Evolutionary conservation across 306 rosid genomes (phyloP).

Genomic region (Prunus fruticosa): DNA sequence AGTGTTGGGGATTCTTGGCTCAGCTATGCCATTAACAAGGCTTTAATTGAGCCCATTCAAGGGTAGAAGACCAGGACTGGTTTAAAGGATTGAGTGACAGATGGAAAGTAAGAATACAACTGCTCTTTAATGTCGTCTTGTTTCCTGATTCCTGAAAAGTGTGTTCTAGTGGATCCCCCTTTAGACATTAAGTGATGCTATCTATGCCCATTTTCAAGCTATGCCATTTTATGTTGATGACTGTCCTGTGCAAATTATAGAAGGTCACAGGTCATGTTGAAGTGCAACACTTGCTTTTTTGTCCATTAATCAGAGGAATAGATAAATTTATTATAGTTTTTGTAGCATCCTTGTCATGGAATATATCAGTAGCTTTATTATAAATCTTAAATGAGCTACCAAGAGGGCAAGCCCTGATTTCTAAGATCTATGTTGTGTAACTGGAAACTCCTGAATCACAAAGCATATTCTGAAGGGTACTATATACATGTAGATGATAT

Average conservation of each 20-base stretch:
- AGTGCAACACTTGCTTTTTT: background rate
- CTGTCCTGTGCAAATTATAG: background rate
- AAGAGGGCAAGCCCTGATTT: background rate
- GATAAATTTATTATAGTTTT: background rate
- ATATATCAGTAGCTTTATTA: background rate
- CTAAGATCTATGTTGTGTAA: background rate
- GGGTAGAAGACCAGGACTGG: slow-evolving; percentile 90
- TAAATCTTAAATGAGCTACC: background rate
- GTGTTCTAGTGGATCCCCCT: background rate
- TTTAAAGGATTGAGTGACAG: slow-evolving; percentile 59
- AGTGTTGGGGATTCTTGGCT: slow-evolving; percentile 95
- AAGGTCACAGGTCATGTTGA: background rate
- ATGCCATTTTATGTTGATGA: background rate
- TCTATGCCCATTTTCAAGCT: background rate
- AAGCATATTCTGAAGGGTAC: background rate
- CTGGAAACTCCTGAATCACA: background rate
- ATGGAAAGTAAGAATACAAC: slow-evolving; percentile 83
- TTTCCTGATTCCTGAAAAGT: background rate
- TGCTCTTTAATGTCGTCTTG: slow-evolving; percentile 11
- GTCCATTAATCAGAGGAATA: background rate
- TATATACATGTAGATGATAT: background rate
- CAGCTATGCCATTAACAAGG: slow-evolving; percentile 56
- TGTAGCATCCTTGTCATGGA: background rate
- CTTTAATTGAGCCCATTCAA: slow-evolving; percentile 64
- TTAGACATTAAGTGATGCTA: background rate